Base-by-base conservation (phyloP, 345 rosid genomes). In the Hypericum perforatum region DNA sequence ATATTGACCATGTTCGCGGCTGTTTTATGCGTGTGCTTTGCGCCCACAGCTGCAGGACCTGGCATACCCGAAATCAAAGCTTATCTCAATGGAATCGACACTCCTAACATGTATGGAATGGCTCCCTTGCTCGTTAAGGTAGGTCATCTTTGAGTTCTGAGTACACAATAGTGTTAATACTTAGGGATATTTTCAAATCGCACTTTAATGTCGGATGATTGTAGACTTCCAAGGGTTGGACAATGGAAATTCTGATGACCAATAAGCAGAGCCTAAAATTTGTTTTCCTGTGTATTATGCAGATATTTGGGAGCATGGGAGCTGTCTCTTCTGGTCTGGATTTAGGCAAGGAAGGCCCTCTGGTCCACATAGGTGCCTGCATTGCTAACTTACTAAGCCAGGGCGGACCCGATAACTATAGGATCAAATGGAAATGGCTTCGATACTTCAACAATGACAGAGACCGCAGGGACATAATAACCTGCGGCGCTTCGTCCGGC, bases 51-150 rank as follows among this genome's bases (percentile, higher is more conserved):
- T 0, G 95, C 97, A 22, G 97, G 97, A 10, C 94, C 97, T 16
- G 95, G 95, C 11, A 86, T 90, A 36, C 97, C 95, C 39, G 97
- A 90, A 68, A 81, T 90, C 69, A 90, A 90, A 72, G 97, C 97
- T 57, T 90, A 90, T 67, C 95, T 90, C 47, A 90, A 90, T 74
- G 97, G 97, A 5, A 76, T 90, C 9, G 97, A 90, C 63, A 84
- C 91, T 60, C 95, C 95, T 8, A 78, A 84, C 70, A 86, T 86
- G 94, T 90, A 68, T 57, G 97, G 95, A 47, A 84, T 85, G 22
- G 39, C 86, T 12, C 71, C 91, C 9, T 68, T 90, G 72, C 41
- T 90, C 15, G 95, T 90, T 67, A 90, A 90, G 97, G 97, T 90
- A 12, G 49, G 58, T 52, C 63, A 4, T 10, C 6, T 22, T 22